phyloP scores from a whole-genome alignment of 306 rosid genomes.

The Abrus precatorius region DNA sequence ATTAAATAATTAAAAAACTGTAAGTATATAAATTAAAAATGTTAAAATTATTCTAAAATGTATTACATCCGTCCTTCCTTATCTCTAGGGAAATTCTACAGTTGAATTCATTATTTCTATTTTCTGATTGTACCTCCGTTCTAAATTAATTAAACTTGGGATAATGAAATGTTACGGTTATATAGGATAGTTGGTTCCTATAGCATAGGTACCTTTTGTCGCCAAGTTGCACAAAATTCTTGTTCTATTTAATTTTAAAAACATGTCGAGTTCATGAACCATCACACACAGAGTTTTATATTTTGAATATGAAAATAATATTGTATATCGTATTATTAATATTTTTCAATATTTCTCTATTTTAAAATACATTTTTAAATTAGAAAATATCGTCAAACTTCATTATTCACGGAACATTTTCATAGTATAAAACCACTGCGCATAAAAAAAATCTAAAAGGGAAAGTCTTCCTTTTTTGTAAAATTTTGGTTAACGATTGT shows the following conservation, averaged over 20 bases:
- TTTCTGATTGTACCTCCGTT: neutral
- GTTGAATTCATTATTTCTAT: constrained; percentile 7
- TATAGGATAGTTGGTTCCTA: neutral
- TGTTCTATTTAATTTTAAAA: neutral
- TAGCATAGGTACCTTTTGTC: neutral
- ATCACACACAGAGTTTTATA: neutral
- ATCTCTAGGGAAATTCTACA: constrained; percentile 33
- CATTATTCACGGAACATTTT: too few species aligned
- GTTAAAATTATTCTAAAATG: neutral
- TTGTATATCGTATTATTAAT: neutral
- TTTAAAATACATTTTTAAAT: too few species aligned
- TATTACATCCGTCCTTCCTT: neutral
- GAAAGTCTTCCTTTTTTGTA: too few species aligned
- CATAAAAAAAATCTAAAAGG: too few species aligned
- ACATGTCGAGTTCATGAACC: neutral
- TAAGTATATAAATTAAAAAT: too few species aligned
- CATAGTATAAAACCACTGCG: too few species aligned
- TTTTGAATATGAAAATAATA: neutral
- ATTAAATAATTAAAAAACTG: too few species aligned
- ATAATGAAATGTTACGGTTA: neutral
- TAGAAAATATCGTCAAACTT: too few species aligned
- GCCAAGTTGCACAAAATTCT: neutral
- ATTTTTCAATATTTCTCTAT: neutral
- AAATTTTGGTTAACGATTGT: too few species aligned
- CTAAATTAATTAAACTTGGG: neutral